A percentile compares a stretch with the other conserved stretches of the same genome.
These are phyloP conservation scores for Penicillium sp. DNA, from an alignment of 2,329 filamentous ascomycete genomes.

Conservation along the genomic window DNA sequence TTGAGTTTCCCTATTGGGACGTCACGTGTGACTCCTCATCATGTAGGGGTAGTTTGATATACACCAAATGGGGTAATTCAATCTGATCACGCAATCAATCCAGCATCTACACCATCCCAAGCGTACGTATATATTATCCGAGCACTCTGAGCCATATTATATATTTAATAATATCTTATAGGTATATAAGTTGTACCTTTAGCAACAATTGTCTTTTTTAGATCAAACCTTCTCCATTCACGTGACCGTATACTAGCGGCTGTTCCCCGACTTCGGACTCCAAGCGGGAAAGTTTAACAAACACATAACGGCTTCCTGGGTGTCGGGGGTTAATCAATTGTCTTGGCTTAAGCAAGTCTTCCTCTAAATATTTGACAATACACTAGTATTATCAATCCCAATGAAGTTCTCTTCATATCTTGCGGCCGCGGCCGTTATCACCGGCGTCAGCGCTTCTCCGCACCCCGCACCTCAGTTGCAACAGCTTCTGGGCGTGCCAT, in stretches of 20 bases:
- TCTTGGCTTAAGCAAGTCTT: background rate
- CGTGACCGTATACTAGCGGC: background rate
- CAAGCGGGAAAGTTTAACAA: background rate
- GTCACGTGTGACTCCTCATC: no score
- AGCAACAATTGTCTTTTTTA: background rate
- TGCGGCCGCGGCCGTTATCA: slow-evolving; percentile 18
- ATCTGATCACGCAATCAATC: background rate
- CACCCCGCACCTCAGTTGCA: slow-evolving; percentile 28
- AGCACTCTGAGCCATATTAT: background rate
- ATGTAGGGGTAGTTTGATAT: background rate
- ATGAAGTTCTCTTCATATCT: slow-evolving; percentile 25
- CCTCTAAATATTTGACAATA: background rate
- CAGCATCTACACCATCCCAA: background rate
- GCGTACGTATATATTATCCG: background rate
- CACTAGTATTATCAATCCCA: background rate
- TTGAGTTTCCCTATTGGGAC: no score
- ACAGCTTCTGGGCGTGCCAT: slow-evolving; percentile 15
- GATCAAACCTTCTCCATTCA: background rate
- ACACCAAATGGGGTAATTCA: background rate
- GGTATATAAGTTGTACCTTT: no score
- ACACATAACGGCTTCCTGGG: background rate
- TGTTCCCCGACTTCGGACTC: background rate
- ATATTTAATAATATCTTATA: no score
- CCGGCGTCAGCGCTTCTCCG: slow-evolving; percentile 28
- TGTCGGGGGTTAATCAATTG: background rate